Conservation (phyloP, 192 early-diverging fungal species). For the Pilaira anomala region DNA sequence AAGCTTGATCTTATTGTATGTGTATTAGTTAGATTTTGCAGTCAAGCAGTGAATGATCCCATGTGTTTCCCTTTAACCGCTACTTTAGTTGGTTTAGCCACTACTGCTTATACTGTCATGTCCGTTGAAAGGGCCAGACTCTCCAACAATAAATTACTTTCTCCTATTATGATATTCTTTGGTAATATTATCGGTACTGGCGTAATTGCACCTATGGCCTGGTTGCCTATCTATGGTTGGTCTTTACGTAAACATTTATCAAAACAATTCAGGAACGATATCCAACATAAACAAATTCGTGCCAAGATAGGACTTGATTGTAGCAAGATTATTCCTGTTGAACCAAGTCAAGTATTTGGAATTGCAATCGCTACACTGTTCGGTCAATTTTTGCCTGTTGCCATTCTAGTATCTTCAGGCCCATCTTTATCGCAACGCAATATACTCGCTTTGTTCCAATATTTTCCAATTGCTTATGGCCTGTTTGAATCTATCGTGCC, state of each 20-base stretch:
- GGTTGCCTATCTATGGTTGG: not conserved
- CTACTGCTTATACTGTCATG: conserved; percentile 8
- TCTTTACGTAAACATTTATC: not conserved
- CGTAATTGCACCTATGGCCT: not conserved
- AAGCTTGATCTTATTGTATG: not conserved
- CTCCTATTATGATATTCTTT: not conserved
- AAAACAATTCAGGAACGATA: not conserved
- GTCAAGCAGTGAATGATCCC: not conserved
- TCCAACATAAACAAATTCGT: not conserved
- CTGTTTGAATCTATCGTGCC: not conserved
- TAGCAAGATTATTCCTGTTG: too few species aligned
- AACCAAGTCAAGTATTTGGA: not conserved
- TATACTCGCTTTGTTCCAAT: not conserved
- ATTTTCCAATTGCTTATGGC: not conserved
- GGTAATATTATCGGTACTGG: not conserved
- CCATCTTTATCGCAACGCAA: not conserved
- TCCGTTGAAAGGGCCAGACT: not conserved
- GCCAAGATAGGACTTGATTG: too few species aligned
- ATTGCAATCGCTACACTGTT: not conserved
- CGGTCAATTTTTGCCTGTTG: not conserved
- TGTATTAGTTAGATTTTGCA: conserved; percentile 6
- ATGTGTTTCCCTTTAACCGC: not conserved
- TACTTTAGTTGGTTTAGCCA: not conserved
- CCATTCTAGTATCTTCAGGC: not conserved
- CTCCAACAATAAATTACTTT: not conserved